A percentile compares a stretch with the other conserved stretches of the same genome.
These are phyloP conservation scores for Arxiozyma heterogenica DNA, from an alignment of 1,139 yeast genomes.

Conservation along the genomic window DNA sequence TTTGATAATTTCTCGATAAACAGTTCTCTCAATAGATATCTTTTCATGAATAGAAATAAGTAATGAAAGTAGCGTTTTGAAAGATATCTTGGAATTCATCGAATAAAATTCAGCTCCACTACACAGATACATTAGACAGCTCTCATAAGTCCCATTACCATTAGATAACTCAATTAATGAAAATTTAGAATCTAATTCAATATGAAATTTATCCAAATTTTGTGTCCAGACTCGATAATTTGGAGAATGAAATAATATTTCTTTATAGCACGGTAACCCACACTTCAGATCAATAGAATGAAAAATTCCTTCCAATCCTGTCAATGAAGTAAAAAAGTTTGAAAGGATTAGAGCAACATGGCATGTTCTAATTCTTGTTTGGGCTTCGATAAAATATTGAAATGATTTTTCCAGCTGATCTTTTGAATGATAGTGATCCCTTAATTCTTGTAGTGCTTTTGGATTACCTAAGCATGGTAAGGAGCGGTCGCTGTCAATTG, in stretches of 20 bases:
- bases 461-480: constrained; percentile 31
- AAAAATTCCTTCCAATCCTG: constrained; percentile 52
- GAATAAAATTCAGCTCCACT: constrained; percentile 35
- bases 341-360: constrained; percentile 70
- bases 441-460: constrained; percentile 29
- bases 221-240: constrained; percentile 51
- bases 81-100: constrained; percentile 37
- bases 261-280: constrained; percentile 62
- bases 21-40: constrained; percentile 43
- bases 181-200: constrained; percentile 40
- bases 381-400: constrained; percentile 70
- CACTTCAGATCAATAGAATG: constrained; percentile 55
- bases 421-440: constrained; percentile 29
- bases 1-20: neutral
- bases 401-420: constrained; percentile 44
- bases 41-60: constrained; percentile 66
- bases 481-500: constrained; percentile 33
- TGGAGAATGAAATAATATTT: constrained; percentile 59
- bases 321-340: constrained; percentile 57
- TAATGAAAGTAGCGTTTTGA: constrained; percentile 52
- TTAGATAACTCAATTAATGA: constrained; percentile 49
- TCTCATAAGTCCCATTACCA: constrained; percentile 44
- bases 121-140: constrained; percentile 42
- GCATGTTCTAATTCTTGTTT: constrained; percentile 77
- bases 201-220: constrained; percentile 30